A percentile compares a stretch with the other conserved stretches of the same genome.
phyloP scores from a whole-genome alignment of 2,329 filamentous ascomycete genomes.

The Blumeria hordei region DNA sequence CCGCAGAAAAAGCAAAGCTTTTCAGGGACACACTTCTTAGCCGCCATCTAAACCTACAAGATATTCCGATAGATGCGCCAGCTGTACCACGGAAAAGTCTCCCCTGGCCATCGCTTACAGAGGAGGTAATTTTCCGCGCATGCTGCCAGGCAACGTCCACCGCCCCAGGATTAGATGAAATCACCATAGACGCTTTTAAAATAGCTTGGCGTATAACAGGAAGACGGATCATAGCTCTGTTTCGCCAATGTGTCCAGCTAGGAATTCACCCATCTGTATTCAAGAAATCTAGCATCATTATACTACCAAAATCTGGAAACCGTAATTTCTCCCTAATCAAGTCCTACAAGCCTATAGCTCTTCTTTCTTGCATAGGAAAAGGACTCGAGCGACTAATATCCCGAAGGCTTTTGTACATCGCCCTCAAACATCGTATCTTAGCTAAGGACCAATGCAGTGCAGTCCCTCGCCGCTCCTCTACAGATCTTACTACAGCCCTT shows the following conservation, averaged over 20 bases:
- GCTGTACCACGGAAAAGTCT: neutral
- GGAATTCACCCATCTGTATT: neutral
- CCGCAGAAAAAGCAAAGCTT: too few relatives aligned
- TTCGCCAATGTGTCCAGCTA: neutral
- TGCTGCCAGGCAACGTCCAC: neutral
- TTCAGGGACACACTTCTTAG: too few relatives aligned
- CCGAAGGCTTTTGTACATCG: neutral
- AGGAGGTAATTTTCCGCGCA: neutral
- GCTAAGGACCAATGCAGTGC: neutral
- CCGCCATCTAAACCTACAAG: too few relatives aligned
- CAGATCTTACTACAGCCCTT: neutral
- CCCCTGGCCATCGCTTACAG: neutral
- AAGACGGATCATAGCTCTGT: neutral
- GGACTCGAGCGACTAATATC: neutral
- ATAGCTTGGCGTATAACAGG: neutral
- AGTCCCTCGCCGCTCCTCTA: neutral
- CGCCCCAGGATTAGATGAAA: neutral
- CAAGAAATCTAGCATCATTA: neutral
- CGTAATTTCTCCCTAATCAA: neutral
- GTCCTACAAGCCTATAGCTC: neutral
- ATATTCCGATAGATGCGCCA: too few relatives aligned
- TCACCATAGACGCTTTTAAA: neutral
- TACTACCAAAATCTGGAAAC: neutral
- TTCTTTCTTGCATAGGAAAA: neutral
- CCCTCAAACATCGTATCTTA: neutral